Conservation (phyloP, 164 flowering plant species). For the Dillenia turbinata region DNA sequence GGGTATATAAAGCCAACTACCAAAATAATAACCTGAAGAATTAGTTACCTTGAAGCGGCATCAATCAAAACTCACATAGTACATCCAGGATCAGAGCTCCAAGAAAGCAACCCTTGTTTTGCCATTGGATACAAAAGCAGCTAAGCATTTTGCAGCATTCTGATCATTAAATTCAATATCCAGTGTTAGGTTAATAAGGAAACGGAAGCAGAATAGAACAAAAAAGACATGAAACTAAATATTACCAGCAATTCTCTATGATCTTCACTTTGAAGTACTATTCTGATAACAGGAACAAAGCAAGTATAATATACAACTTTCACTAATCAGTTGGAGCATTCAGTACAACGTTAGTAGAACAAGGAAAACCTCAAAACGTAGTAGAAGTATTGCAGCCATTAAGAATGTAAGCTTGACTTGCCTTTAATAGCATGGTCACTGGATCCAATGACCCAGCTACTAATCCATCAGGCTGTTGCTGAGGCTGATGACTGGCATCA, state of each 20-base stretch:
- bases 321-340: constrained; percentile 71
- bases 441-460: constrained; percentile 94
- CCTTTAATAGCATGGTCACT: constrained; percentile 52
- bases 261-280: constrained; percentile 77
- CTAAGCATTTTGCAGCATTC: too few relatives aligned
- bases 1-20: not conserved
- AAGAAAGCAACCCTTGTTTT: constrained; percentile 75
- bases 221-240: too few relatives aligned
- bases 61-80: constrained; percentile 85
- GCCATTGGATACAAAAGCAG: too few relatives aligned
- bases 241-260: constrained; percentile 35
- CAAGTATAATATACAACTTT: constrained; percentile 69
- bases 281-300: constrained; percentile 58
- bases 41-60: constrained; percentile 80
- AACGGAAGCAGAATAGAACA: too few relatives aligned
- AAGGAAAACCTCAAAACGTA: too few relatives aligned
- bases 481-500: constrained; percentile 51
- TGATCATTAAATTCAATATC: constrained; percentile 18
- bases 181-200: too few relatives aligned
- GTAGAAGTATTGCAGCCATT: too few relatives aligned
- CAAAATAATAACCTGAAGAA: not conserved
- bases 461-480: constrained; percentile 79
- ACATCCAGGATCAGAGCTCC: constrained; percentile 73
- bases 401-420: not conserved
- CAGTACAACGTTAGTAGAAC: constrained; percentile 25